Percentiles rank a stretch among this genome's conserved stretches.
These are phyloP conservation scores for Cryphonectria naterciae DNA, from an alignment of 2,329 filamentous ascomycete genomes.

Conservation along the genomic window DNA sequence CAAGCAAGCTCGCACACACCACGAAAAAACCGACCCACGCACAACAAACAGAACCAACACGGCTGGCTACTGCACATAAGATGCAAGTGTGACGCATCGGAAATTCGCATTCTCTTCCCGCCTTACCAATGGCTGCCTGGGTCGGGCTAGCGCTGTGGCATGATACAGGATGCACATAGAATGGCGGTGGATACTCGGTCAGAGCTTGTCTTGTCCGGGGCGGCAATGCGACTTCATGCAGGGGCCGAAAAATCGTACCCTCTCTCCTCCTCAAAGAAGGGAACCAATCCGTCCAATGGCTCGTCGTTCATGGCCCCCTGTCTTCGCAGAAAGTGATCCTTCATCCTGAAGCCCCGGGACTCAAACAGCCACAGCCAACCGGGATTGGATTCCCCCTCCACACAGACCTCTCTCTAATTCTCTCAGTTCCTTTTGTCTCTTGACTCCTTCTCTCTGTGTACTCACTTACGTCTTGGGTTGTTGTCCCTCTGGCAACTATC, in stretches of 20 bases:
- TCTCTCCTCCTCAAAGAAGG: neutral
- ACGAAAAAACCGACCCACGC: neutral
- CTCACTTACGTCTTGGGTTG: neutral
- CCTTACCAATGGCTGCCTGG: neutral
- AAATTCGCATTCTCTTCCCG: conserved; percentile 6
- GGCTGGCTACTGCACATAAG: neutral
- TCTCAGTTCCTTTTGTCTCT: neutral
- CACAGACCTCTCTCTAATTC: neutral
- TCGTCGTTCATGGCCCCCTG: neutral
- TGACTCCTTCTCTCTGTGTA: neutral
- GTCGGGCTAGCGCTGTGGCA: neutral
- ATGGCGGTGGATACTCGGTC: neutral
- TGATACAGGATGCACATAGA: neutral
- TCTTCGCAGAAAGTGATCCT: neutral
- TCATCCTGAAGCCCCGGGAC: conserved; percentile 7
- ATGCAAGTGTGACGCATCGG: neutral
- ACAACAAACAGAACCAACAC: neutral
- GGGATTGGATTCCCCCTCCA: neutral
- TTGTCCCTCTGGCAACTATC: neutral
- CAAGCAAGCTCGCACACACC: neutral
- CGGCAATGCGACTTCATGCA: conserved; percentile 15
- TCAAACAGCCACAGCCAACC: neutral
- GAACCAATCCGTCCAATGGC: conserved; percentile 5
- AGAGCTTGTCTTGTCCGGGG: neutral
- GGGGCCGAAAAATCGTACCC: neutral